Evolutionary conservation across 1,284 basidiomycete species (phyloP), one percentile per base, ranked within the genome.

Genomic region (Caloboletus firmus): DNA sequence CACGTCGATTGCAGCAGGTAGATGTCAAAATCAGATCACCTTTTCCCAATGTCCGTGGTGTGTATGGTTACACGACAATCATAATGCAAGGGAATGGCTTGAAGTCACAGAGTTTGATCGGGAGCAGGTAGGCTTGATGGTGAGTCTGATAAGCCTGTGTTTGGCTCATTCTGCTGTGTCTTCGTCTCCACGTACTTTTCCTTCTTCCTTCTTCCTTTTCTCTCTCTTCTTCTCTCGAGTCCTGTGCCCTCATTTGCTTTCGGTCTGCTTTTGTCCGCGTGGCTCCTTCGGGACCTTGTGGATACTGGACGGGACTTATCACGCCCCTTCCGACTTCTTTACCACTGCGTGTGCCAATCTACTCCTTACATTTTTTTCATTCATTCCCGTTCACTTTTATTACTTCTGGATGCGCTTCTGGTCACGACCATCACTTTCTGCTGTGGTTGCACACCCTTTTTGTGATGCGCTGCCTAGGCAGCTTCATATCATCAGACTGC

Each of bases 61-160:
- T 39, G 18, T 55, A 24, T 52, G 56, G 60, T 26, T 51, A 28
- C 47, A 66, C 36, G 79, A 83, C 59, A 71, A 65, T 47, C 55
- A 55, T 34, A 73, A 67, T 59, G 77, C 75, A 28, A 62, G 66
- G 49, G 58, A 64, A 46, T 85, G 79, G 80, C 71, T 81, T 31
- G 60, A 63, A 55, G 78, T 76, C 40, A 83, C 81, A 18, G 79
- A 81, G 64, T 73, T 64, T 26, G 69, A 57, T 61, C 68, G 59
- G 66, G 72, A 66, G 47, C 68, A 64, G 18, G 17, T 43, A 52
- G 65, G 52, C 39, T 41, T 61, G 54, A 52, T 57, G 68, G 70
- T 69, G 57, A 69, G 67, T 69, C 8, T 28, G 41, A 42, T 49
- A 31, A 55, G 37, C 37, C 54, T 42, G 35, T 44, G 49, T 61